Conservation (phyloP, 805 yeast species). For the Metschnikowia gruessii region DNA sequence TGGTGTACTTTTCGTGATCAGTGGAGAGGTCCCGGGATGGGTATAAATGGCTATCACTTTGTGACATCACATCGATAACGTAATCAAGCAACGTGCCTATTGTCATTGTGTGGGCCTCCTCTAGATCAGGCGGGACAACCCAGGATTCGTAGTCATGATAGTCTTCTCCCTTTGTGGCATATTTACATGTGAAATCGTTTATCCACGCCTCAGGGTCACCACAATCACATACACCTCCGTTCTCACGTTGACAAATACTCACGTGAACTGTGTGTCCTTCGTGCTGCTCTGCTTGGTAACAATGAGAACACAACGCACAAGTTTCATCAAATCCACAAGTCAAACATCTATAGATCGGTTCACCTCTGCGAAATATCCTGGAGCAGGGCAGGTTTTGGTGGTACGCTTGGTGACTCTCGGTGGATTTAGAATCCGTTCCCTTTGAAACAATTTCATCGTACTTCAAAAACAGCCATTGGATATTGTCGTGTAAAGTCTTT, state of each 20-base stretch:
- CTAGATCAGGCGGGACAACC: conserved; percentile 45
- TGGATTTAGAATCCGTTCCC: conserved; percentile 19
- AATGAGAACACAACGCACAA: conserved; percentile 75
- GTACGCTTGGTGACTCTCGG: conserved; percentile 32
- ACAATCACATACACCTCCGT: conserved; percentile 84
- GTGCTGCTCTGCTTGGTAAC: conserved; percentile 71
- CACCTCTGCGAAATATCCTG: conserved; percentile 68
- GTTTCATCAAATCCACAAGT: conserved; percentile 80
- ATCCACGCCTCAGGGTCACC: conserved; percentile 88
- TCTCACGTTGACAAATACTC: conserved; percentile 60
- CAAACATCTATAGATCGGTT: conserved; percentile 74
- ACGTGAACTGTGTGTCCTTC: conserved; percentile 67
- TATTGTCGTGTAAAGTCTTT: conserved; percentile 22
- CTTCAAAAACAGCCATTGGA: conserved; percentile 33
- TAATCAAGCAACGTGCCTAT: conserved; percentile 54
- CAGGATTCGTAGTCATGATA: conserved; percentile 2
- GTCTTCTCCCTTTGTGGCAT: conserved; percentile 22
- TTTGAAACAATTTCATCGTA: conserved; percentile 24
- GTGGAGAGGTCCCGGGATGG: conserved; percentile 25
- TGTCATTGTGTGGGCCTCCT: conserved; percentile 35
- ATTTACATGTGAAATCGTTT: conserved; percentile 47
- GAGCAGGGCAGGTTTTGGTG: conserved; percentile 75
- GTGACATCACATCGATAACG: conserved; percentile 58
- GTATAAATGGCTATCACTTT: conserved; percentile 41
- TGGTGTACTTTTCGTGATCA: conserved; percentile 30